Evolutionary conservation across 345 rosid genomes (phyloP).

Genomic region (Murraya koenigii): DNA sequence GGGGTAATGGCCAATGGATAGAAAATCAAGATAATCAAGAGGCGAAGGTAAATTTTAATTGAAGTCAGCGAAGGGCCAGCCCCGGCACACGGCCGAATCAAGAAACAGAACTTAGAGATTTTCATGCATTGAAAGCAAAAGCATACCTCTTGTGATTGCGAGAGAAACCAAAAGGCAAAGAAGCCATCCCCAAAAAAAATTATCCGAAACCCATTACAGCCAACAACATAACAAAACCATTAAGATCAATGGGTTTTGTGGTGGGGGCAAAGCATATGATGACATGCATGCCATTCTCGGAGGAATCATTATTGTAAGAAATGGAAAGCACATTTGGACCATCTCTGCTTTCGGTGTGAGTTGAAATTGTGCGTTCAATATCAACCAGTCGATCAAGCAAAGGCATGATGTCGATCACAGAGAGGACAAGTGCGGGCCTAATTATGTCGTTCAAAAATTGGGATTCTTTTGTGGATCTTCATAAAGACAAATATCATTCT

Average conservation of each 20-base stretch:
- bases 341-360: constrained; percentile 35
- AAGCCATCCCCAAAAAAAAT: too few species aligned
- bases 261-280: constrained; percentile 18
- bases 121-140: constrained; percentile 18
- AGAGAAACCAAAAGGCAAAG: not conserved
- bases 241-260: not conserved
- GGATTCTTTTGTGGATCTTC: not conserved
- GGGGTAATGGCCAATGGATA: too few species aligned
- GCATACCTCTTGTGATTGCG: constrained; percentile 7
- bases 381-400: constrained; percentile 9
- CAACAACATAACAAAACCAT: not conserved
- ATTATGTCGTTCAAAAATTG: not conserved
- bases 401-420: not conserved
- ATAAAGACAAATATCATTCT: not conserved
- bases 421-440: not conserved
- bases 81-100: too few species aligned
- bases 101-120: too few species aligned
- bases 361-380: not conserved
- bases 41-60: too few species aligned
- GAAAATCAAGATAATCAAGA: too few species aligned
- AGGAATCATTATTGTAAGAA: constrained; percentile 24
- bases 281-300: constrained; percentile 33
- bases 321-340: constrained; percentile 35
- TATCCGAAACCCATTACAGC: too few species aligned
- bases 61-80: too few species aligned